A percentile compares a stretch with the other conserved stretches of the same genome.
Evolutionary conservation across 2,329 filamentous ascomycete species (phyloP).

Genomic region (Didymella pinodella): DNA sequence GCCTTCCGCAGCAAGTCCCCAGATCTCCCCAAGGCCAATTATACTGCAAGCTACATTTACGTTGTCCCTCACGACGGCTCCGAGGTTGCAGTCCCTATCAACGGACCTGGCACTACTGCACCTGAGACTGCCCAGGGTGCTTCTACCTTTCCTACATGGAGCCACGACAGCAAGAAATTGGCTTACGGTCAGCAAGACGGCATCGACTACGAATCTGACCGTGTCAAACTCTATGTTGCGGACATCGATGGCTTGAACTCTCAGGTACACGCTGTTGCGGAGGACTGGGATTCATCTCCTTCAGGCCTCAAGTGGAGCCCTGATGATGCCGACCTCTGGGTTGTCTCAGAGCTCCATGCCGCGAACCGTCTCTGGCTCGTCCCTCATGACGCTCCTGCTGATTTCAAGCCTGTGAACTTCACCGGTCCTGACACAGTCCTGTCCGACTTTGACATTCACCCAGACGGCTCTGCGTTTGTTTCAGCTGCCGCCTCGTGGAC

Average conservation of each 20-base stretch:
- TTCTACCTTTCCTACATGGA: constrained; percentile 73
- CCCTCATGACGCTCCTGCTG: constrained; percentile 64
- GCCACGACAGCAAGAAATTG: constrained; percentile 72
- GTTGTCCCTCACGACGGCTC: constrained; percentile 73
- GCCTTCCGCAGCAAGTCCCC: constrained; percentile 80
- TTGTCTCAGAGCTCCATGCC: constrained; percentile 44
- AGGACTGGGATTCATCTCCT: constrained; percentile 47
- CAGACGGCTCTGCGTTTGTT: constrained; percentile 63
- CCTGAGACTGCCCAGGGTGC: constrained; percentile 65
- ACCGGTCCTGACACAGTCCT: constrained; percentile 53
- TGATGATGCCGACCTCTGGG: constrained; percentile 44
- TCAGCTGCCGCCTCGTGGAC: constrained; percentile 45
- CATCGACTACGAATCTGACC: constrained; percentile 77
- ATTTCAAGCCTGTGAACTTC: constrained; percentile 53
- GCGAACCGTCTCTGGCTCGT: constrained; percentile 64
- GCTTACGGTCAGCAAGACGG: constrained; percentile 79
- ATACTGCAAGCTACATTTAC: constrained; percentile 85
- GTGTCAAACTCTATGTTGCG: constrained; percentile 61
- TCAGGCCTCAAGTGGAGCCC: constrained; percentile 40
- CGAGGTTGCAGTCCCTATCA: constrained; percentile 42
- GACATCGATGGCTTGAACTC: constrained; percentile 41
- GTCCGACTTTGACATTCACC: constrained; percentile 60
- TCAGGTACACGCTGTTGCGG: constrained; percentile 38
- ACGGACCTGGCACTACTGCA: constrained; percentile 43
- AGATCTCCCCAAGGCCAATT: constrained; percentile 72